These are phyloP conservation scores for Dactylellina sp. DNA, from an alignment of 2,329 filamentous ascomycete genomes.

Conservation along the genomic window DNA sequence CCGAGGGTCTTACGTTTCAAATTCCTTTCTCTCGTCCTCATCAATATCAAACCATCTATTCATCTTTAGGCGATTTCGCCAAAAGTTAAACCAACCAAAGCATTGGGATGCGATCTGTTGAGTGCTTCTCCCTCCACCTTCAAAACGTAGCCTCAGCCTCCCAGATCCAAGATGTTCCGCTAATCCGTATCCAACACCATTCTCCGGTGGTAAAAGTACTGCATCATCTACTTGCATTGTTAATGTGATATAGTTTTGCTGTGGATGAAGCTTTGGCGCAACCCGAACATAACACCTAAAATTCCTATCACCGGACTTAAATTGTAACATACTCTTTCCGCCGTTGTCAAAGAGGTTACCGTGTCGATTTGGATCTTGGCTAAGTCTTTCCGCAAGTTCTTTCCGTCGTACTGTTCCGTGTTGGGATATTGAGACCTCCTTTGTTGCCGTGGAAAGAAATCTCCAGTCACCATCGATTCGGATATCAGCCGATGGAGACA, in stretches of 20 bases:
- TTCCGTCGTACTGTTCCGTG: constrained; percentile 30
- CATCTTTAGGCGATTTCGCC: constrained; percentile 50
- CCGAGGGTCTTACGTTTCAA: constrained; percentile 16
- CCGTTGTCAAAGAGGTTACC: constrained; percentile 32
- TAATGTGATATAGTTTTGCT: constrained; percentile 40
- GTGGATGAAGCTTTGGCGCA: constrained; percentile 37
- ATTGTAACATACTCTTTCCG: constrained; percentile 50
- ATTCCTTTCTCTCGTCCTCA: constrained; percentile 51
- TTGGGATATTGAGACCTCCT: constrained; percentile 50
- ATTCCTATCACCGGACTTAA: constrained; percentile 40
- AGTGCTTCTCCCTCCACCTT: constrained; percentile 17
- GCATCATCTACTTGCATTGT: constrained; percentile 52
- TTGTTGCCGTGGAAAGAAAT: constrained; percentile 36
- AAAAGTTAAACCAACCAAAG: constrained; percentile 54
- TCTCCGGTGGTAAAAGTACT: constrained; percentile 34
- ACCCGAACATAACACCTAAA: constrained; percentile 44
- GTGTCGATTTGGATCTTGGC: constrained; percentile 31
- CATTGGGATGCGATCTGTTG: constrained; percentile 33
- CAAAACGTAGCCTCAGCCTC: constrained; percentile 38
- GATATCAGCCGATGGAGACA: constrained; percentile 49
- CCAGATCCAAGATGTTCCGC: constrained; percentile 48
- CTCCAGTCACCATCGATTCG: constrained; percentile 47
- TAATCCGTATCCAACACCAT: background rate
- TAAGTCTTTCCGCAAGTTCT: constrained; percentile 39
- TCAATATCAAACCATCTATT: constrained; percentile 50